Percentiles rank a stretch among this genome's conserved stretches.
phyloP scores from a whole-genome alignment of 192 early-diverging fungal species.

The Allomyces macrogynus region DNA sequence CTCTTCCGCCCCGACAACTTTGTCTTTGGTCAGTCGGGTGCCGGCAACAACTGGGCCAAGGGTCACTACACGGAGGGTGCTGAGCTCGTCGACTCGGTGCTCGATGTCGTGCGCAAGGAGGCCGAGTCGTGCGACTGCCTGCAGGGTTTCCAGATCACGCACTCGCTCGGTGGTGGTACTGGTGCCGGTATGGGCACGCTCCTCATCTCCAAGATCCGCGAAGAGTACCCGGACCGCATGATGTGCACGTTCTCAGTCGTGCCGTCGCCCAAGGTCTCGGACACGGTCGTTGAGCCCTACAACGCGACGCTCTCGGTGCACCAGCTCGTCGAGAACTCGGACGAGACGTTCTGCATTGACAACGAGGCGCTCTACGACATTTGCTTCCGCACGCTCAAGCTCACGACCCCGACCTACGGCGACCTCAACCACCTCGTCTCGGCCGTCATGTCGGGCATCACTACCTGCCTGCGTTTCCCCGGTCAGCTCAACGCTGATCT shows the following conservation, averaged over 20 bases:
- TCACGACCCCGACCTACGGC: constrained; percentile 78
- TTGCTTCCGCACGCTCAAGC: constrained; percentile 91
- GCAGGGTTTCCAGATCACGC: constrained; percentile 96
- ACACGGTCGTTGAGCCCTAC: constrained; percentile 98
- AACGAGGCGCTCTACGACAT: constrained; percentile 99
- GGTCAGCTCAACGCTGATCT: constrained; percentile 86
- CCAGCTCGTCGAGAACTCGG: constrained; percentile 97
- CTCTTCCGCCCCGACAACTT: constrained; percentile 97
- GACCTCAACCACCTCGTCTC: constrained; percentile 93
- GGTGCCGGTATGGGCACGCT: constrained; percentile 94
- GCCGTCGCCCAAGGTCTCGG: constrained; percentile 94
- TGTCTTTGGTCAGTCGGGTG: constrained; percentile 82
- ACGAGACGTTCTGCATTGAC: constrained; percentile 99
- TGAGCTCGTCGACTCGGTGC: constrained; percentile 82
- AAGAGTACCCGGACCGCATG: constrained; percentile 99
- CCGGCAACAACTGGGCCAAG: constrained; percentile 99
- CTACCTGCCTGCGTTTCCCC: constrained; percentile 95
- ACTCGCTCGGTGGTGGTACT: constrained; percentile 94
- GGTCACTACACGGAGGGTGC: constrained; percentile 99
- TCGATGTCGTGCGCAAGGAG: constrained; percentile 91
- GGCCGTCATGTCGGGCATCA: constrained; percentile 90
- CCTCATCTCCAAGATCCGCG: constrained; percentile 90
- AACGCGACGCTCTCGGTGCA: constrained; percentile 94
- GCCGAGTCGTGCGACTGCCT: constrained; percentile 88
- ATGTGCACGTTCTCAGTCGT: constrained; percentile 94